Base-by-base conservation (phyloP, 257 asterid genomes). In the Jacaranda mimosifolia region DNA sequence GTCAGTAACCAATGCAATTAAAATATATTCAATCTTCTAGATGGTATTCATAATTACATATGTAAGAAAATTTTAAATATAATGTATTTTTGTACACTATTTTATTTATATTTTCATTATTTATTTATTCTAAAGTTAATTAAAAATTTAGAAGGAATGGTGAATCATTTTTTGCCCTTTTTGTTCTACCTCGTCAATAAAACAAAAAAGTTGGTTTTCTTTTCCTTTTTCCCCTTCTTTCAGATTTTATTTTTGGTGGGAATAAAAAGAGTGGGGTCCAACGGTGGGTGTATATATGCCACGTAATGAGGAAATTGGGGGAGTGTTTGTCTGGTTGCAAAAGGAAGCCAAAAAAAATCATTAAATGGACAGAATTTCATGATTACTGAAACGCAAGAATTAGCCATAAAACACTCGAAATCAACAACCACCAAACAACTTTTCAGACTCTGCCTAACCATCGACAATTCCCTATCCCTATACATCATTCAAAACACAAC, bases 291-390 rank as follows among this genome's bases (percentile, higher is more conserved):
- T 59, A 66, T 43, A 39, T 45, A 42, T 60, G 80, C 80, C 76
- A 80, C 80, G 84, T 63, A 68, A 59, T 51, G 68, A 53, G 32
- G 63, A 64, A 45, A 62, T n/a, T 32, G 40, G 80, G 43, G 72
- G 80, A 56, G 38, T 43, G 8, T 42, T 35, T 39, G 68, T 62
- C 57, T 40, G 19, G 68, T 56, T 64, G 52, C 26, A 58, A 55
- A 46, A 72, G 77, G n/a, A n/a, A 21, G 40, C 63, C 80, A 51
- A 72, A 64, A 64, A 18, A 68, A 9, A 68, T 3, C 48, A 17
- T 62, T 57, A 80, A 83, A 56, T 63, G 72, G 83, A 83, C 83
- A 83, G 66, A 78, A 57, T 57, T 9, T 74, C 75, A 84, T 84
- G 81, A 81, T 84, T 84, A 67, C 52, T 48, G 39, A 35, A 72